Evolutionary conservation across 441 rosid species (phyloP), one percentile per base, ranked within the genome.

Genomic region (Viola pubescens): DNA sequence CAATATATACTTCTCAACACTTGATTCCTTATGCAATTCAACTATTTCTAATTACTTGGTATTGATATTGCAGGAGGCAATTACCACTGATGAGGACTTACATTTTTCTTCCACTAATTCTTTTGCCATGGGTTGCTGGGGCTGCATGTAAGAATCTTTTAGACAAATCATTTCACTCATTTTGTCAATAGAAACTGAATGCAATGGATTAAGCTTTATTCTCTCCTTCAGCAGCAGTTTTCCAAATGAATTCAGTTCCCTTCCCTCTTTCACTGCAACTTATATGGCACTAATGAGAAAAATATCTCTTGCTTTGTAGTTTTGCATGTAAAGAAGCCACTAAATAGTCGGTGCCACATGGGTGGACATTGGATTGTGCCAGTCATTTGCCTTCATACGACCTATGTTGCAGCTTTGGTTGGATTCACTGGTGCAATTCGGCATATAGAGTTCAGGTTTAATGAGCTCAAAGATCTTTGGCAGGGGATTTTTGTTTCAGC

Each of bases 401-500:
- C 34, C 34, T 26, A 26, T 26, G 34, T 26, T 26, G 34, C 34
- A 26, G 1, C 34, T 26, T 26, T 26, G 34, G 34, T 26, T 26
- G 34, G 34, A 26, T 26, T 26, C 34, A 26, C 34, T 26, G 65
- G 78, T 58, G 84, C 87, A 0, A 70, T 88, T 62, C 82, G 81
- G 45, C 98, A 86, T 69, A 75, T 91, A 54, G 95, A 91, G 70
- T 91, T 91, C 68, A 79, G 87, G 52, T 91, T 91, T 74, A 82
- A 88, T 56, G 95, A 91, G 73, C 83, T 91, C 71, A 88, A 64
- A 75, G 92, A 91, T 73, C 89, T 86, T 54, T 85, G 90, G 98
- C 70, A 65, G 62, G 98, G 92, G 48, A 88, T 88, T 54, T 79
- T 83, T 49, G 75, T 91, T 67, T 79, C 96, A 50, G 81, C 81